A percentile compares a stretch with the other conserved stretches of the same genome.
Conservation (phyloP, 257 asterid species). For the Phtheirospermum japonicum region DNA sequence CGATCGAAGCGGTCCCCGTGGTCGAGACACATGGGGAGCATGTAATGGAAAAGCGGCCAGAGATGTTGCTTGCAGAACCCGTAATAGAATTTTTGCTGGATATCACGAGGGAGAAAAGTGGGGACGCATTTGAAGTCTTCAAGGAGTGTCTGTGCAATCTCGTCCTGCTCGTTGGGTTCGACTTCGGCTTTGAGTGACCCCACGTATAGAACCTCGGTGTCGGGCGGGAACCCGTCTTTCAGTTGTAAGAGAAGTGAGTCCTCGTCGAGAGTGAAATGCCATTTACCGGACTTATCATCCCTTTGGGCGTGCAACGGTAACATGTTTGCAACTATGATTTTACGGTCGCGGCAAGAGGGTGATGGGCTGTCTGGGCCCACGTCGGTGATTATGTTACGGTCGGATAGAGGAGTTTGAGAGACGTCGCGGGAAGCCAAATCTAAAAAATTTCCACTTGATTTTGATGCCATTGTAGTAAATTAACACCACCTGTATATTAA, state of each 20-base stretch:
- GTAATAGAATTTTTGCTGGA: conserved; percentile 52
- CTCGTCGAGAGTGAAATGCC: conserved; percentile 56
- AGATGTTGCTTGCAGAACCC: conserved; percentile 75
- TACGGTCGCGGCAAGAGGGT: conserved; percentile 42
- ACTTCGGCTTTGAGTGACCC: conserved; percentile 70
- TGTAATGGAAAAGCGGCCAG: conserved; percentile 82
- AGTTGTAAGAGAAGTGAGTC: conserved; percentile 58
- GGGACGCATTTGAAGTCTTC: conserved; percentile 70
- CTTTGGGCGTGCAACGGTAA: conserved; percentile 57
- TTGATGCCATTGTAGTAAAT: conserved; percentile 43
- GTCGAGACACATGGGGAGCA: conserved; percentile 72
- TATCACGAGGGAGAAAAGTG: conserved; percentile 59
- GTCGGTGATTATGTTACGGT: conserved; percentile 38
- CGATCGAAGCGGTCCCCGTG: conserved; percentile 77
- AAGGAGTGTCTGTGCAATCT: conserved; percentile 56
- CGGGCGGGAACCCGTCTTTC: conserved; percentile 66
- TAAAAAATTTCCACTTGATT: conserved; percentile 44
- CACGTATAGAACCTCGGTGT: conserved; percentile 57
- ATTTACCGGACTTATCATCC: conserved; percentile 46
- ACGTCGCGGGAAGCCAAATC: conserved; percentile 54
- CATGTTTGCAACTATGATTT: conserved; percentile 67
- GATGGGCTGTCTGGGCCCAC: conserved; percentile 51
- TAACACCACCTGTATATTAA: not conserved
- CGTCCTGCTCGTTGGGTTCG: conserved; percentile 59
- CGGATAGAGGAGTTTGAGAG: conserved; percentile 61